Percentiles rank a stretch among this genome's conserved stretches.
Conservation (phyloP, 768 basidiomycete genomes). For the Hygrocybe punicea region DNA sequence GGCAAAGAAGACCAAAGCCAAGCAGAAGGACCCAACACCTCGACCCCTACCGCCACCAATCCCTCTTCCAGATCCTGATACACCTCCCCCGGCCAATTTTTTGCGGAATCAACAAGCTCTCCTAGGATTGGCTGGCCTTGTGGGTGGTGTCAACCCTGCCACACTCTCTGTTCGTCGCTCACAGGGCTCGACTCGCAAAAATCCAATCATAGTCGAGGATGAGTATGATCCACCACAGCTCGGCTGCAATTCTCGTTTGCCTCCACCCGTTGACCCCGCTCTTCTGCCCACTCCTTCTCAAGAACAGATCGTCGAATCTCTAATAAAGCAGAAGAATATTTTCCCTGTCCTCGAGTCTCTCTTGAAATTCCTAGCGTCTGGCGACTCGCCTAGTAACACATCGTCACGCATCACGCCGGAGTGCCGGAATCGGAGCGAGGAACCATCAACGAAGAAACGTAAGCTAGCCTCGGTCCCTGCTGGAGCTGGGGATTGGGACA, state of each 20-base stretch:
- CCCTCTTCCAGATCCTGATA: conserved; percentile 56
- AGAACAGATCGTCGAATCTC: conserved; percentile 56
- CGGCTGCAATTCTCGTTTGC: conserved; percentile 20
- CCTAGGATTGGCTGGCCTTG: conserved; percentile 67
- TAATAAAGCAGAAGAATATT: conserved; percentile 63
- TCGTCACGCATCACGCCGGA: background rate
- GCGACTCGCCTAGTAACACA: conserved; percentile 8
- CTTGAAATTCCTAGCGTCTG: conserved; percentile 52
- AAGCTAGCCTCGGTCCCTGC: conserved; percentile 69
- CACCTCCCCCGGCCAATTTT: conserved; percentile 62
- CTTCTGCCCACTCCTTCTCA: conserved; percentile 48
- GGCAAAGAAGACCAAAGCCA: conserved; percentile 24
- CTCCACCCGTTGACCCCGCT: conserved; percentile 34
- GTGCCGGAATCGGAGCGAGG: background rate
- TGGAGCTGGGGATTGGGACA: conserved; percentile 78
- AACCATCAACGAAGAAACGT: conserved; percentile 47
- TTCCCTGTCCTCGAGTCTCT: conserved; percentile 63
- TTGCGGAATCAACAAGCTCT: conserved; percentile 70
- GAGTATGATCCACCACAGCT: conserved; percentile 36
- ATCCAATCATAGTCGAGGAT: conserved; percentile 74
- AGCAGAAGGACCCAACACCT: conserved; percentile 40
- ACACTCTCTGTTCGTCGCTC: conserved; percentile 42
- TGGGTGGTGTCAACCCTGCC: conserved; percentile 61
- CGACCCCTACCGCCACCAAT: conserved; percentile 56
- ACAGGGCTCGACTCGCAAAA: conserved; percentile 52